Base-by-base conservation (phyloP, 805 yeast species). In the Osmozyma mogii region DNA sequence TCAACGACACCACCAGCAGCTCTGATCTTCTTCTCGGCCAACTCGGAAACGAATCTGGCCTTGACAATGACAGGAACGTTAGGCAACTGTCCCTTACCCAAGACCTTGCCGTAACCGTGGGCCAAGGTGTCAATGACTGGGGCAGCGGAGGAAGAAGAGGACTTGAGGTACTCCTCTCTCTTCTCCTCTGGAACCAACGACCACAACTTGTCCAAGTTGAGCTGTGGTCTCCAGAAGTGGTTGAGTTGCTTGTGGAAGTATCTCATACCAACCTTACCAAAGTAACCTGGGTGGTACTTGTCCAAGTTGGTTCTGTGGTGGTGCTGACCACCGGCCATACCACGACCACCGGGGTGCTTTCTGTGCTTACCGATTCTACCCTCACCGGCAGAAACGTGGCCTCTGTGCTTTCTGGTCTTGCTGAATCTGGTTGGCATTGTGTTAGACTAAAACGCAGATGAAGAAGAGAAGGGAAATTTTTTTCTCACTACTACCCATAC, bases 201-300 rank as follows among this genome's bases (percentile, higher is more conserved):
- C 98, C 98, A 92, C 68, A 92, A 82, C 72, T 84, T 85, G 78
- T 92, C 97, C 66, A 92, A 75, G 89, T 92, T 92, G 70, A 92
- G 73, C 57, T 82, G 84, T 70, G 98, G 98, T 70, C 73, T 81
- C 98, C 98, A 92, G 87, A 78, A 80, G 64, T 84, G 96, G 75
- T 70, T 73, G 61, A 71, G 73, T 74, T 84, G 94, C 70, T 82
- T 78, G 85, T 85, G 96, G 95, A 80, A 89, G 81, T 83, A 81
- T 83, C 98, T 85, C 96, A 89, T 89, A 88, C 99, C 99, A 67
- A 92, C 97, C 78, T 92, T 94, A 84, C 99, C 99, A 75, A 92
- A 92, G 89, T 92, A 92, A 87, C 99, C 99, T 62, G 98, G 98
- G 72, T 92, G 99, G 95, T 84, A 92, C 74, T 89, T 92, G 72